A percentile compares a stretch with the other conserved stretches of the same genome.
Conservation (phyloP, 2,329 filamentous ascomycete species). For the Fusarium vanettenii region DNA sequence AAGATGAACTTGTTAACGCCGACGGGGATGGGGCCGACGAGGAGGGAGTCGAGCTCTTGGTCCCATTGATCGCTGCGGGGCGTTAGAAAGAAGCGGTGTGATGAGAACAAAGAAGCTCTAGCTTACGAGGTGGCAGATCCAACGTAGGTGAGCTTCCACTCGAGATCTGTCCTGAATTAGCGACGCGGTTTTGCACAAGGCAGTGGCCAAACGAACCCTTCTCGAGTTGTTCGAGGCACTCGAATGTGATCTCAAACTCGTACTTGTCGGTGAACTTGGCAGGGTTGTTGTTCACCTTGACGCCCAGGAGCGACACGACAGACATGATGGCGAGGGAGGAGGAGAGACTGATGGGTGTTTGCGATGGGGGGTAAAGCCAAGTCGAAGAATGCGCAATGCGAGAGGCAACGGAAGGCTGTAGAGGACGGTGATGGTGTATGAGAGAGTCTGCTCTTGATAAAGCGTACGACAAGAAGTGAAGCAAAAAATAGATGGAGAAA, state of each 20-base stretch:
- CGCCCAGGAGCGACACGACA: conserved; percentile 93
- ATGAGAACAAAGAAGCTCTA: conserved; percentile 16
- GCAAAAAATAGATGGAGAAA: conserved; percentile 14
- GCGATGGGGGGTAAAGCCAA: not conserved
- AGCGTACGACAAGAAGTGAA: conserved; percentile 13
- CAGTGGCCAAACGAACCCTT: conserved; percentile 71
- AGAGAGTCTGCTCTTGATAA: conserved; percentile 10
- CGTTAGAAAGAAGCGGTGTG: conserved; percentile 38
- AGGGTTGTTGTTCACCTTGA: conserved; percentile 97
- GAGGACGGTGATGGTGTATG: not conserved
- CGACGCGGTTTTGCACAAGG: not conserved
- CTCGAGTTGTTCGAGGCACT: conserved; percentile 93
- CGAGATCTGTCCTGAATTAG: conserved; percentile 75
- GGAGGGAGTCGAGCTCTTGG: conserved; percentile 95
- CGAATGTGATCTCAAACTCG: conserved; percentile 98
- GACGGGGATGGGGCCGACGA: conserved; percentile 96
- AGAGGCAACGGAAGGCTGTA: not conserved
- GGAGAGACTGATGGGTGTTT: not conserved
- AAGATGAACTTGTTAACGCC: conserved; percentile 99
- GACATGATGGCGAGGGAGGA: conserved; percentile 72
- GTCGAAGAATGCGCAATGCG: conserved; percentile 7
- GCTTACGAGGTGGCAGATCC: conserved; percentile 96
- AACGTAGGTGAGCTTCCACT: conserved; percentile 99
- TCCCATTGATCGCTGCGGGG: conserved; percentile 86
- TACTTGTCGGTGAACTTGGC: conserved; percentile 93